Base-by-base conservation (phyloP, 140 eudicot species). In the Anethum foeniculum region DNA sequence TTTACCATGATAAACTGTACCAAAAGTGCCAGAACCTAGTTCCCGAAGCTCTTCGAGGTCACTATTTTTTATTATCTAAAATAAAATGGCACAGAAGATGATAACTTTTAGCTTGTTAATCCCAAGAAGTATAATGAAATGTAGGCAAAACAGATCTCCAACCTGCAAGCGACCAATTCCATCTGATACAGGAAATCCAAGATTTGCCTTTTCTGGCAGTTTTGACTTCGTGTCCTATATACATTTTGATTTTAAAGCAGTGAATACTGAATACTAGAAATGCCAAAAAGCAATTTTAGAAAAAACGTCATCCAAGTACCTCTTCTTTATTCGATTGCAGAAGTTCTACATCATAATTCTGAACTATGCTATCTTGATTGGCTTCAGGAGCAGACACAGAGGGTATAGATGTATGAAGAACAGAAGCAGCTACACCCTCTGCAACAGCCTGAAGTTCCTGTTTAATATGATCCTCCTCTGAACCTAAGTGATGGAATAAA, bases 391-490 rank as follows among this genome's bases (percentile, higher is more conserved):
- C 83, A 13, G 90, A 78, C 82, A 85, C 85, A 51, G 93, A 84
- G 34, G 87, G 86, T 43, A 82, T 85, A 39, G 93, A 89, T 47
- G 97, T 81, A 74, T 85, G 90, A 79, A 90, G 88, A 83, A 92
- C 95, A 74, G 97, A 90, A 79, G 97, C 95, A 67, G 97, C 97
- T 41, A 95, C 97, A 47, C 97, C 99, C 80, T 92, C 97, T 41
- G 99, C 97, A 83, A 93, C 96, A 9, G 93, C 96, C 83, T 92
- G 97, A 83, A 92, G 99, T 87, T 95, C 97, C 86, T 92, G 97
- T 84, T 95, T 95, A 23, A 92, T 87, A 52, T 76, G 79, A 52
- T 95, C 99, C 84, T 95, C 99, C 21, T 88, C 89, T 36, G 93
- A 89, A 67, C 92, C 97, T 80, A 62, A 85, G 81, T 32, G 81